These are phyloP conservation scores for Phoenix roebelenii DNA, from an alignment of 176 grass and related monocot species.

Conservation along the genomic window DNA sequence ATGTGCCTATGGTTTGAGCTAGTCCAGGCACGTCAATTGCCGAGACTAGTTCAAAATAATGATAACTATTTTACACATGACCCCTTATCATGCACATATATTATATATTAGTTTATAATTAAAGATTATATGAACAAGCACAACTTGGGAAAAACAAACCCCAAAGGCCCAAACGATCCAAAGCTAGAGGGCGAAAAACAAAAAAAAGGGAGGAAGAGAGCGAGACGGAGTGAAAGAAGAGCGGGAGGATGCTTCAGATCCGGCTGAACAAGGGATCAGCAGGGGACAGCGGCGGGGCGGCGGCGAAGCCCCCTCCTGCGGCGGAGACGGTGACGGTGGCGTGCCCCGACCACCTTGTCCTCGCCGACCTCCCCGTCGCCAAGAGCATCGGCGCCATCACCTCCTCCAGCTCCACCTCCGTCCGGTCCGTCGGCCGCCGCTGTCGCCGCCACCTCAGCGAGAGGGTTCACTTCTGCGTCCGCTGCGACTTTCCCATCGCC, in stretches of 20 bases:
- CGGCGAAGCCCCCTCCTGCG: background rate
- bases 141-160: too few species aligned
- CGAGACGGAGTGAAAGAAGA: background rate
- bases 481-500: slow-evolving; percentile 22
- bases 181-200: too few species aligned
- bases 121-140: too few species aligned
- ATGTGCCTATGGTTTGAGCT: too few species aligned
- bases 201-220: too few species aligned
- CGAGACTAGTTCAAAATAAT: too few species aligned
- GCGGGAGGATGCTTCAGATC: slow-evolving; percentile 14
- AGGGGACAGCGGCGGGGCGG: background rate
- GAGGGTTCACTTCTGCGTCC: slow-evolving; percentile 19
- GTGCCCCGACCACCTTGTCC: slow-evolving; percentile 19
- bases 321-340: slow-evolving; percentile 13
- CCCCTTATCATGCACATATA: too few species aligned
- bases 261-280: slow-evolving; percentile 13
- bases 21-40: too few species aligned
- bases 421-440: slow-evolving; percentile 17
- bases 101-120: too few species aligned
- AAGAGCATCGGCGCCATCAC: slow-evolving; percentile 16
- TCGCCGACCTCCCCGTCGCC: slow-evolving; percentile 22
- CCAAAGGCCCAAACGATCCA: too few species aligned
- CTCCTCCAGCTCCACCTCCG: slow-evolving; percentile 1
- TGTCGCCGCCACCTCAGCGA: slow-evolving; percentile 7
- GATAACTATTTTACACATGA: too few species aligned